A percentile compares a stretch with the other conserved stretches of the same genome.
phyloP scores from a whole-genome alignment of 2,329 filamentous ascomycete genomes.

The Xylaria multiplex region DNA sequence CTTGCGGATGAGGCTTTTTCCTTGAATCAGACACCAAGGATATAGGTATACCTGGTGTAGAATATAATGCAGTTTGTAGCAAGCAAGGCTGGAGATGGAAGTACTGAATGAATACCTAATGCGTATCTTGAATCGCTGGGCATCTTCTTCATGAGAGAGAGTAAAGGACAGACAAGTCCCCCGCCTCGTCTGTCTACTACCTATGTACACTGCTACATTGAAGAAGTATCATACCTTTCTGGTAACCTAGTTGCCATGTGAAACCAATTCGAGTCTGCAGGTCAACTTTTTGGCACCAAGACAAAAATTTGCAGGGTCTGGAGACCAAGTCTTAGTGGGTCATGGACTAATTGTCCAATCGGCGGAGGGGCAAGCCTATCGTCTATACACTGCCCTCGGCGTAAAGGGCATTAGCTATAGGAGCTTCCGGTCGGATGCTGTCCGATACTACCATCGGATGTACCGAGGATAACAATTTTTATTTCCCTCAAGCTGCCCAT shows the following conservation, averaged over 20 bases:
- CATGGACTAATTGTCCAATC: constrained; percentile 43
- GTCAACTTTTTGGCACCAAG: constrained; percentile 41
- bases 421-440: constrained; percentile 32
- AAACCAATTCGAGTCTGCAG: constrained; percentile 44
- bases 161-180: too few relatives aligned
- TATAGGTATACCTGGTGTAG: neutral
- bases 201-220: too few relatives aligned
- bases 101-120: neutral
- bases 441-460: constrained; percentile 30
- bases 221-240: constrained; percentile 16
- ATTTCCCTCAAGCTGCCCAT: constrained; percentile 28
- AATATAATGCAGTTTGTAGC: neutral
- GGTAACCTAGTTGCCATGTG: constrained; percentile 32
- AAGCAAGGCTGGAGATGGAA: neutral
- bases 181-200: too few relatives aligned
- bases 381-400: constrained; percentile 41
- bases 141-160: too few relatives aligned
- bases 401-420: constrained; percentile 25
- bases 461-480: constrained; percentile 21
- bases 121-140: constrained; percentile 4
- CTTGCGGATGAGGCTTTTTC: constrained; percentile 19
- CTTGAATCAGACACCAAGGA: neutral
- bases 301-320: constrained; percentile 48
- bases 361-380: constrained; percentile 32
- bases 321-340: constrained; percentile 43